Conservation (phyloP, 2,329 filamentous ascomycete species). For the Penicillium sp. region DNA sequence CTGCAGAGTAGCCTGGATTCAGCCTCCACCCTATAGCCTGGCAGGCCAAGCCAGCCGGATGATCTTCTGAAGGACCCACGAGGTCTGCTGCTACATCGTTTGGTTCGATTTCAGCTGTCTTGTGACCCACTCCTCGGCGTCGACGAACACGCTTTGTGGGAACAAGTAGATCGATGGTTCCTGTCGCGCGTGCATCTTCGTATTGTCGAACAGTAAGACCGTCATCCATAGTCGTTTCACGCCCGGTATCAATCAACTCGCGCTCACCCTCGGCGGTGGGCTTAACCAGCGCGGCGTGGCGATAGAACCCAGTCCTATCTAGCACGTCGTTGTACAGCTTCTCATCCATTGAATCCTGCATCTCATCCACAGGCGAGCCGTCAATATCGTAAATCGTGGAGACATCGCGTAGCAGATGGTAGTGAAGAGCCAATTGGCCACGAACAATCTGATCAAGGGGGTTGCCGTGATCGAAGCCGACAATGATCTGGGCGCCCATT, state of each 20-base stretch:
- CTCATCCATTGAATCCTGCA: conserved; percentile 76
- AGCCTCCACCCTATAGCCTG: conserved; percentile 77
- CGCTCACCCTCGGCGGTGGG: conserved; percentile 77
- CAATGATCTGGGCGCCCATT: conserved; percentile 97
- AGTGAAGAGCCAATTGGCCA: conserved; percentile 80
- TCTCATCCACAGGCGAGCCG: conserved; percentile 62
- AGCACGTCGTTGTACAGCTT: conserved; percentile 92
- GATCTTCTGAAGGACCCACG: conserved; percentile 58
- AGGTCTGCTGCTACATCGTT: conserved; percentile 51
- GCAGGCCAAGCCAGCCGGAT: conserved; percentile 71
- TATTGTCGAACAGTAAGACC: conserved; percentile 66
- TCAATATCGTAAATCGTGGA: conserved; percentile 81
- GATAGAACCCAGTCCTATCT: conserved; percentile 84
- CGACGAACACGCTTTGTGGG: conserved; percentile 42
- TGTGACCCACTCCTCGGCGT: conserved; percentile 43
- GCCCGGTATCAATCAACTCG: conserved; percentile 73
- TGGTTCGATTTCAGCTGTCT: conserved; percentile 48
- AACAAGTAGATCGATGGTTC: conserved; percentile 45
- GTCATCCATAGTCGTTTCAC: conserved; percentile 67
- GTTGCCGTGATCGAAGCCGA: conserved; percentile 92
- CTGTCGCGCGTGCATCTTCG: conserved; percentile 63
- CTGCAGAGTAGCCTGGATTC: conserved; percentile 57
- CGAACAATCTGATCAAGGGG: conserved; percentile 86
- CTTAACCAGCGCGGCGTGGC: conserved; percentile 66
- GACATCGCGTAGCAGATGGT: conserved; percentile 71